Percentiles rank a stretch among this genome's conserved stretches.
These are phyloP conservation scores for Cornus suecica DNA, from an alignment of 148 eudicot species.

Conservation along the genomic window DNA sequence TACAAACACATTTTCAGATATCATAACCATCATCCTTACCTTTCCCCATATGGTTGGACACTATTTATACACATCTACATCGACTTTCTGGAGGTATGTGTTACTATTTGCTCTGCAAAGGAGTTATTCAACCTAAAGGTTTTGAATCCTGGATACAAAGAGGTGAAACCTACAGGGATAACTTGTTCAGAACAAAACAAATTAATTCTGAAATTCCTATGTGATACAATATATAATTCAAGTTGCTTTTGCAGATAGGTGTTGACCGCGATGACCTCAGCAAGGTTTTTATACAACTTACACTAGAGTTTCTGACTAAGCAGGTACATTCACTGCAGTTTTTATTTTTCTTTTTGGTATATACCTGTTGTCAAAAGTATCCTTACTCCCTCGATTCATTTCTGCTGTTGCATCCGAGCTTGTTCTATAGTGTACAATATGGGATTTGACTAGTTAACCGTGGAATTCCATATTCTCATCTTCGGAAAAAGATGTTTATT, in stretches of 20 bases:
- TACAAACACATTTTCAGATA: no score
- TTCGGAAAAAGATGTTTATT: background rate
- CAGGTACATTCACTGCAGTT: slow-evolving; percentile 50
- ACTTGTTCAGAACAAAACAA: background rate
- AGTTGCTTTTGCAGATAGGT: slow-evolving; percentile 70
- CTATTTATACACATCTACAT: no score
- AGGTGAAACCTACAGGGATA: background rate
- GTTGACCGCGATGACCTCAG: slow-evolving; percentile 69
- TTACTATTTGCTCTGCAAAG: no score
- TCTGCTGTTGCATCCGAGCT: background rate
- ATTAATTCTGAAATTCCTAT: background rate
- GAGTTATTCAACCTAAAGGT: no score
- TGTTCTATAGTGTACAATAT: background rate
- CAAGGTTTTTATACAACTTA: slow-evolving; percentile 84
- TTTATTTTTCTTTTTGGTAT: background rate
- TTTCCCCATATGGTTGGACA: no score
- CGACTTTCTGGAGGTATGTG: no score
- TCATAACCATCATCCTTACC: no score
- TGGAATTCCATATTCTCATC: background rate
- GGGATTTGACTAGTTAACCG: background rate
- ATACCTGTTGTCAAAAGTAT: background rate
- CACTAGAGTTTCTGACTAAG: slow-evolving; percentile 82
- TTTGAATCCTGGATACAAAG: no score
- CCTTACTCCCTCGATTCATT: background rate
- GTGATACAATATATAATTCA: background rate